Conservation (phyloP, 352 stramenopile species). For the Pythium periplocum region DNA sequence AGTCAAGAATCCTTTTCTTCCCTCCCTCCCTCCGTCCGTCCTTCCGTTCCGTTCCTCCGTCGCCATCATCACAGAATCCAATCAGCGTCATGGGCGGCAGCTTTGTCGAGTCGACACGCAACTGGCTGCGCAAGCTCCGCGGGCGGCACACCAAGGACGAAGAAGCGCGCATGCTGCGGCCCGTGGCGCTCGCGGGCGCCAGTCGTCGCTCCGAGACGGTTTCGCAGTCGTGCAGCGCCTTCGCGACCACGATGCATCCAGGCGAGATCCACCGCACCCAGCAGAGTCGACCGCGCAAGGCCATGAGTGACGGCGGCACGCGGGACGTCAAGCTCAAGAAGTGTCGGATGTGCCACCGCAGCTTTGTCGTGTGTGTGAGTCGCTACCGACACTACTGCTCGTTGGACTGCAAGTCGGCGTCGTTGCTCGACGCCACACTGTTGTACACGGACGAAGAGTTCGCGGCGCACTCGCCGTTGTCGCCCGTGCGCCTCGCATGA, state of each 20-base stretch:
- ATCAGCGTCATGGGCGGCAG: slow-evolving; percentile 37
- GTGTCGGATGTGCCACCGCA: slow-evolving; percentile 57
- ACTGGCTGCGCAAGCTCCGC: slow-evolving; percentile 43
- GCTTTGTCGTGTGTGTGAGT: slow-evolving; percentile 47
- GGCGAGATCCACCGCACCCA: slow-evolving; percentile 21
- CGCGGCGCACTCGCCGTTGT: too few species aligned
- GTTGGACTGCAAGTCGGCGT: slow-evolving; percentile 72
- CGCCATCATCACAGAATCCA: background rate
- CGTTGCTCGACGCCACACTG: slow-evolving; percentile 27
- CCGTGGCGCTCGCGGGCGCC: slow-evolving; percentile 61
- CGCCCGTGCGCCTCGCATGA: too few species aligned
- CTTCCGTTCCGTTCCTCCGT: background rate
- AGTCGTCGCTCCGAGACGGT: slow-evolving; percentile 41
- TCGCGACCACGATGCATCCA: slow-evolving; percentile 37
- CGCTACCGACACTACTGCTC: slow-evolving; percentile 60
- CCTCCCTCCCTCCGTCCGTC: background rate
- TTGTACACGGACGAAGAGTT: too few species aligned
- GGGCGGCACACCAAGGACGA: slow-evolving; percentile 44
- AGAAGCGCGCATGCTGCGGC: slow-evolving; percentile 48
- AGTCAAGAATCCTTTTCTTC: background rate
- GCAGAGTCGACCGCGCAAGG: slow-evolving; percentile 21
- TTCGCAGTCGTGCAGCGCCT: slow-evolving; percentile 61
- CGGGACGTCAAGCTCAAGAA: slow-evolving; percentile 26
- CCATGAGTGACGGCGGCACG: slow-evolving; percentile 37
- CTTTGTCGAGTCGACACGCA: slow-evolving; percentile 27